Evolutionary conservation across 1,284 basidiomycete genomes (phyloP).

Genomic region (Trichosporon faecale): DNA sequence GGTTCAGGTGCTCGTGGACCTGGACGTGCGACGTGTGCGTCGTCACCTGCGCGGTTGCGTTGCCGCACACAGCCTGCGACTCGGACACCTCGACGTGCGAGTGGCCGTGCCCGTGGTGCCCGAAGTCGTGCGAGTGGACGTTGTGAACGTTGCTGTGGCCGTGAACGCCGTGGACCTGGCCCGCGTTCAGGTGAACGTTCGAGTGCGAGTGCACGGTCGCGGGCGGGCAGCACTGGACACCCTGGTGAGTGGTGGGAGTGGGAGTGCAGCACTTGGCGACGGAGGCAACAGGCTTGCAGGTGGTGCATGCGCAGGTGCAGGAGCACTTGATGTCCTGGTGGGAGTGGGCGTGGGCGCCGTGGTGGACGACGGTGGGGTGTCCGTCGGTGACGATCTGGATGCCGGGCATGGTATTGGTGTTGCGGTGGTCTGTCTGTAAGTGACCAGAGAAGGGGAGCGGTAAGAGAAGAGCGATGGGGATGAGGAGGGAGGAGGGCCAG

Average conservation of each 20-base stretch:
- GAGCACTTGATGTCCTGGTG: not conserved
- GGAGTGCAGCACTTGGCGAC: not conserved
- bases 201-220: not conserved
- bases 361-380: not conserved
- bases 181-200: not conserved
- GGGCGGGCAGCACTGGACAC: not conserved
- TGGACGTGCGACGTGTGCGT: not conserved
- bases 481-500: slow-evolving; percentile 3
- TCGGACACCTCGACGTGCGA: slow-evolving; percentile 2
- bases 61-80: not conserved
- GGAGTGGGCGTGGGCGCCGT: not conserved
- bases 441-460: not conserved
- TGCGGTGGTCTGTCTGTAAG: not conserved
- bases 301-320: not conserved
- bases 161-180: not conserved
- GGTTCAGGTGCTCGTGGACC: slow-evolving; percentile 11
- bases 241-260: not conserved
- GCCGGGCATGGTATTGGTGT: not conserved
- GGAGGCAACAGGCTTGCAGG: not conserved
- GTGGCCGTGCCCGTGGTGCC: slow-evolving; percentile 4
- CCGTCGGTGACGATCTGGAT: not conserved
- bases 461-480: not conserved
- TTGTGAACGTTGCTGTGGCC: not conserved
- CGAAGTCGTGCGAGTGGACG: not conserved
- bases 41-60: not conserved